A percentile compares a stretch with the other conserved stretches of the same genome.
Conservation (phyloP, 2,329 filamentous ascomycete species). For the Pestalotiopsis sp. region DNA sequence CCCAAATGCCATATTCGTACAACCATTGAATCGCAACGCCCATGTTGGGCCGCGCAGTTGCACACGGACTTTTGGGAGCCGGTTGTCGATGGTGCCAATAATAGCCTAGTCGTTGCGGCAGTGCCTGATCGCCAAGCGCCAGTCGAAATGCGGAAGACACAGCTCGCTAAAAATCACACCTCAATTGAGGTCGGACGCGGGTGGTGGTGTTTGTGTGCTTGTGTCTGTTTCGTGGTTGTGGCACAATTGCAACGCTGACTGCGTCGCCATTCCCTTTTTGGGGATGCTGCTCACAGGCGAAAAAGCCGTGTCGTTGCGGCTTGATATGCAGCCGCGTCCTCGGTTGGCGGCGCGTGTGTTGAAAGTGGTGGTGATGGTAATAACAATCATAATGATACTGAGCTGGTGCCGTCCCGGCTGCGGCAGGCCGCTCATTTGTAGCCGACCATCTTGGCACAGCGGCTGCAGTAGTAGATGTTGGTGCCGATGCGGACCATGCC, state of each 20-base stretch:
- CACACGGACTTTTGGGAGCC: not conserved
- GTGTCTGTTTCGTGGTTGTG: not conserved
- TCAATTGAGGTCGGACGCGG: not conserved
- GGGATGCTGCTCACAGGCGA: too few relatives aligned
- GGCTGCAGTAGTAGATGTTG: slow-evolving; percentile 68
- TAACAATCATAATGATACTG: not conserved
- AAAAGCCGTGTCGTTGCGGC: not conserved
- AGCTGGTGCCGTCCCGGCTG: not conserved
- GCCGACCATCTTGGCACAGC: slow-evolving; percentile 65
- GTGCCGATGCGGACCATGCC: slow-evolving; percentile 68
- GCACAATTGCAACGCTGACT: not conserved
- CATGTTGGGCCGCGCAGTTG: not conserved
- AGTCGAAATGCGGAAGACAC: not conserved
- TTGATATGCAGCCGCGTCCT: not conserved
- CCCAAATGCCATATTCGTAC: not conserved
- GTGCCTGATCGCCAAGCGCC: not conserved
- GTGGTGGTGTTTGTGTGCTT: not conserved
- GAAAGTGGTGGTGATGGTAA: not conserved
- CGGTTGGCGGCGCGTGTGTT: not conserved
- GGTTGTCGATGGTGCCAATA: not conserved
- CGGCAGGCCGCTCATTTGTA: slow-evolving; percentile 52
- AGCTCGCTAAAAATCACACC: not conserved
- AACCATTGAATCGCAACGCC: not conserved
- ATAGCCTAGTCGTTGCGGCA: not conserved
- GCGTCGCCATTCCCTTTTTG: not conserved